phyloP scores from a whole-genome alignment of 148 eudicot species.

The Chenopodium suecicum region DNA sequence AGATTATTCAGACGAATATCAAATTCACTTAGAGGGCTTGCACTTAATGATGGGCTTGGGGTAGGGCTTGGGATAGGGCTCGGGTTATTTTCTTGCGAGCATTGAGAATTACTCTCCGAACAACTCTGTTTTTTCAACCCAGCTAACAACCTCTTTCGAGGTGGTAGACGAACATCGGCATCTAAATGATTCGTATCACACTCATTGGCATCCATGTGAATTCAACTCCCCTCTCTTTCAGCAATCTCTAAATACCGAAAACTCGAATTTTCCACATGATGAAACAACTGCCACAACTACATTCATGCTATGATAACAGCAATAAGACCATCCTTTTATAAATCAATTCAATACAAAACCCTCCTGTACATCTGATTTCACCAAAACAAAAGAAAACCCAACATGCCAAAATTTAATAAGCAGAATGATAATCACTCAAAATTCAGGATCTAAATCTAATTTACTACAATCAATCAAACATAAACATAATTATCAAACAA shows the following conservation, averaged over 20 bases:
- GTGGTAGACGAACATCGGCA: constrained; percentile 83
- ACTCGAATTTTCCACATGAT: constrained; percentile 15
- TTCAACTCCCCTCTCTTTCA: constrained; percentile 11
- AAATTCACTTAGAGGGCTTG: constrained; percentile 34
- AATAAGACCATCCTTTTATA: constrained; percentile 20
- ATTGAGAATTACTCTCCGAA: constrained; percentile 42
- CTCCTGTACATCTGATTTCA: constrained; percentile 26
- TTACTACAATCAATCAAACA: not conserved
- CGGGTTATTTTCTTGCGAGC: constrained; percentile 29
- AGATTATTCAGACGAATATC: constrained; percentile 48
- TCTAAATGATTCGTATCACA: constrained; percentile 58
- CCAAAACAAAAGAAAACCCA: constrained; percentile 3
- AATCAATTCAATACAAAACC: constrained; percentile 26
- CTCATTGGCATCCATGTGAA: constrained; percentile 59
- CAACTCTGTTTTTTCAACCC: constrained; percentile 72
- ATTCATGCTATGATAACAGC: constrained; percentile 29
- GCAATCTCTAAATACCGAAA: constrained; percentile 18
- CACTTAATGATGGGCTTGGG: constrained; percentile 28
- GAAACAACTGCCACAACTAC: constrained; percentile 17
- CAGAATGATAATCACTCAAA: not conserved
- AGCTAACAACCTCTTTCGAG: constrained; percentile 80
- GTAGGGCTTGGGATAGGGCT: constrained; percentile 29
- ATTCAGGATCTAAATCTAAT: constrained; percentile 26
- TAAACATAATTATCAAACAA: not conserved
- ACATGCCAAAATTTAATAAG: constrained; percentile 4